Evolutionary conservation across 2,329 filamentous ascomycete genomes (phyloP).

Genomic region (Neopestalotiopsis clavispora): DNA sequence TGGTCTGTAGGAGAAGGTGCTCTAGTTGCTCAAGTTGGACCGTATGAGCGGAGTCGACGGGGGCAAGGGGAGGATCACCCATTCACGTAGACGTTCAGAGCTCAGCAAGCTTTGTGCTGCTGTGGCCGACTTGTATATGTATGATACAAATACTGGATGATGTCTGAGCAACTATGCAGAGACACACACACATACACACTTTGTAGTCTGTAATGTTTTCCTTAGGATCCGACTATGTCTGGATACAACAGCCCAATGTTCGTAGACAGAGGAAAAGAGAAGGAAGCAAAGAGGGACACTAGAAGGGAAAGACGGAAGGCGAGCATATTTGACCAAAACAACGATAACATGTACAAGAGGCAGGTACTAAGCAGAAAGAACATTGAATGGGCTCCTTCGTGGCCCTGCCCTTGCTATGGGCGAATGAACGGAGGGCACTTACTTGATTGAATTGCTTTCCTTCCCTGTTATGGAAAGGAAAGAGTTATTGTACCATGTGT

Average conservation of each 20-base stretch:
- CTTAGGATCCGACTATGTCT: neutral
- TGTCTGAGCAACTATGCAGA: neutral
- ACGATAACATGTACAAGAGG: neutral
- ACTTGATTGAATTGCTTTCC: too few species aligned
- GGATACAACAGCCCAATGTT: neutral
- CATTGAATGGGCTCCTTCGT: too few species aligned
- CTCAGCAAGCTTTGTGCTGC: slow-evolving; percentile 21
- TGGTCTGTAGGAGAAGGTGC: slow-evolving; percentile 42
- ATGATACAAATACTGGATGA: neutral
- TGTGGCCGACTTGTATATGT: slow-evolving; percentile 11
- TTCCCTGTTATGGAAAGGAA: too few species aligned
- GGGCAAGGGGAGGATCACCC: slow-evolving; percentile 30
- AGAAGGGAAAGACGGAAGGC: slow-evolving; percentile 24
- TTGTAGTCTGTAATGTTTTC: neutral
- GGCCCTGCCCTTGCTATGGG: too few species aligned
- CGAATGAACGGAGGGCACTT: too few species aligned
- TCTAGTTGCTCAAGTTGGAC: slow-evolving; percentile 35
- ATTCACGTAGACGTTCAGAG: slow-evolving; percentile 32
- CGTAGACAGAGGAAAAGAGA: neutral
- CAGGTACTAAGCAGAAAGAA: too few species aligned
- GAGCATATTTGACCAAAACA: neutral
- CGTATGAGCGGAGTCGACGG: slow-evolving; percentile 30
- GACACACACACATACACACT: neutral
- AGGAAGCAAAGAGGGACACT: slow-evolving; percentile 18
- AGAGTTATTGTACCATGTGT: too few species aligned